phyloP scores from a whole-genome alignment of 1,284 basidiomycete species.

The Naganishia liquefaciens region DNA sequence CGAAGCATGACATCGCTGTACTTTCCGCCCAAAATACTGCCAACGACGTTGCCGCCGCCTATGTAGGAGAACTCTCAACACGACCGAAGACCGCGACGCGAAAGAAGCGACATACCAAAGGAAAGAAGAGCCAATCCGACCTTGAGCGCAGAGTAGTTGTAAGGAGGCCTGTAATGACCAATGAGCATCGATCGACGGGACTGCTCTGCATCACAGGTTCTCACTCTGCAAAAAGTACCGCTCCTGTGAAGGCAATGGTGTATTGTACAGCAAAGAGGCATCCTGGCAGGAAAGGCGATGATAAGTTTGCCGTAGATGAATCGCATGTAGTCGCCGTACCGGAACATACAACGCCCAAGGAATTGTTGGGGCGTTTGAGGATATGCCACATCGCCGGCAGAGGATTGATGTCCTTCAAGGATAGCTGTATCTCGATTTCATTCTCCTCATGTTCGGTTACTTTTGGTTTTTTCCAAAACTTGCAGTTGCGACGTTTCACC shows the following conservation, averaged over 20 bases:
- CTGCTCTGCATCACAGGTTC: conserved; percentile 6
- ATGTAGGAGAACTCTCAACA: not conserved
- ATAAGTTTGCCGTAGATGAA: not conserved
- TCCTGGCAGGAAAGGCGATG: conserved; percentile 53
- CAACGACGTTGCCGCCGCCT: conserved; percentile 63
- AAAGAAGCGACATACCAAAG: conserved; percentile 58
- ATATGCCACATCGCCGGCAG: conserved; percentile 63
- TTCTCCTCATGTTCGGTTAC: conserved; percentile 28
- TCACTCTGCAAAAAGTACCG: conserved; percentile 59
- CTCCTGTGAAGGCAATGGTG: conserved; percentile 66
- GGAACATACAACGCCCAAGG: conserved; percentile 67
- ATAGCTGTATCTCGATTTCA: conserved; percentile 59
- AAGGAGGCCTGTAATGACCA: conserved; percentile 55
- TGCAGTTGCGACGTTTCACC: conserved; percentile 16
- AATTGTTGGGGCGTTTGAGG: conserved; percentile 66
- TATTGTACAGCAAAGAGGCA: conserved; percentile 70
- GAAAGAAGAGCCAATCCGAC: conserved; percentile 74
- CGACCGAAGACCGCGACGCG: not conserved
- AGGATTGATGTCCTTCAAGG: conserved; percentile 72
- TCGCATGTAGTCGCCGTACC: conserved; percentile 55
- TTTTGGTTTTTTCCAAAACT: conserved; percentile 14
- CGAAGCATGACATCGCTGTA: conserved; percentile 70
- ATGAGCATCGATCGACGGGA: not conserved
- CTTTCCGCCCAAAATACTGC: conserved; percentile 72
- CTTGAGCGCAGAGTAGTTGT: conserved; percentile 68